Percentiles rank a stretch among this genome's conserved stretches.
phyloP scores from a whole-genome alignment of 1,284 basidiomycete species.

The Ustilago esculenta region DNA sequence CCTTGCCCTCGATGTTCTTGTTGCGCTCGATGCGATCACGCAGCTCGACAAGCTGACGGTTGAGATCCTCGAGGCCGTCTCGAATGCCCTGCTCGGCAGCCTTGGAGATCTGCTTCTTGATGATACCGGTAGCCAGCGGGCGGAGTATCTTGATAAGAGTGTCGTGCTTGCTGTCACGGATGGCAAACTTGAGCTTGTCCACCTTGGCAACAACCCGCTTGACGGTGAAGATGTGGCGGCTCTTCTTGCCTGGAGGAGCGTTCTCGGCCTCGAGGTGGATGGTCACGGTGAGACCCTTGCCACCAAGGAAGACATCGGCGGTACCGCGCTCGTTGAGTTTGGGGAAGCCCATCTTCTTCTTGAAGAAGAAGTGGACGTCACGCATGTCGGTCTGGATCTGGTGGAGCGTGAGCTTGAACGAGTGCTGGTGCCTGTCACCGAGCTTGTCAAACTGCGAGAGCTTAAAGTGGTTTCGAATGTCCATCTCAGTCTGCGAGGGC shows the following conservation, averaged over 20 bases:
- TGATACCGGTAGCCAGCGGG: slow-evolving; percentile 69
- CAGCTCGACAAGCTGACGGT: slow-evolving; percentile 84
- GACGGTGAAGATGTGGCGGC: slow-evolving; percentile 77
- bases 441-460: slow-evolving; percentile 70
- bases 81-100: slow-evolving; percentile 80
- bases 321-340: slow-evolving; percentile 88
- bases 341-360: slow-evolving; percentile 73
- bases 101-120: slow-evolving; percentile 90
- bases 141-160: slow-evolving; percentile 84
- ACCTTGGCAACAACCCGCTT: slow-evolving; percentile 81
- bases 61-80: slow-evolving; percentile 83
- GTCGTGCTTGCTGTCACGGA: slow-evolving; percentile 91
- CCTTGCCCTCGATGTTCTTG: slow-evolving; percentile 50
- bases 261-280: slow-evolving; percentile 73
- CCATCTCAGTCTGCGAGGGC: slow-evolving; percentile 78
- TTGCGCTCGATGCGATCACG: slow-evolving; percentile 75
- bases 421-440: slow-evolving; percentile 54
- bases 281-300: slow-evolving; percentile 74
- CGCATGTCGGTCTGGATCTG: slow-evolving; percentile 96
- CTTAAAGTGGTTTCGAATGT: slow-evolving; percentile 83
- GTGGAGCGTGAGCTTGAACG: slow-evolving; percentile 66
- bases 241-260: slow-evolving; percentile 65
- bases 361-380: slow-evolving; percentile 82
- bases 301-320: slow-evolving; percentile 88
- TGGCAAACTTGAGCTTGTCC: slow-evolving; percentile 85